Conservation (phyloP, 768 basidiomycete genomes). For the Lactarius indigo region DNA sequence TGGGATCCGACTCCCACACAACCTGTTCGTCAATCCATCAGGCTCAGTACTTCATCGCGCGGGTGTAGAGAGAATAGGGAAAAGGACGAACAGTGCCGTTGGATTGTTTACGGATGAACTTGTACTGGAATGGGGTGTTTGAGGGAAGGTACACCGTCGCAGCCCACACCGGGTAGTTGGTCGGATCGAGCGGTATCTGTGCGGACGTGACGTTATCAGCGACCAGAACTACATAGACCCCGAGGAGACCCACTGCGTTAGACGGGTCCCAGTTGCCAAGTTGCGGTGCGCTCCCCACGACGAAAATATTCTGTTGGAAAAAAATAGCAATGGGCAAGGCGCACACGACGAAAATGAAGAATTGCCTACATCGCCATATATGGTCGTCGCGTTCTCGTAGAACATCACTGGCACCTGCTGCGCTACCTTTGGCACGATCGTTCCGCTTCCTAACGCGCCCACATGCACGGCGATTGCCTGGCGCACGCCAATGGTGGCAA, state of each 20-base stretch:
- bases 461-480: conserved; percentile 30
- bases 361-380: conserved; percentile 48
- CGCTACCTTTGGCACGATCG: not conserved
- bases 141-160: conserved; percentile 49
- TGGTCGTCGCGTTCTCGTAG: conserved; percentile 52
- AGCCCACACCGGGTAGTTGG: conserved; percentile 53
- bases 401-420: conserved; percentile 32
- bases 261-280: conserved; percentile 50
- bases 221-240: too few relatives aligned
- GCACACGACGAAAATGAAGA: not conserved
- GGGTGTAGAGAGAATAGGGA: not conserved
- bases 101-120: conserved; percentile 55
- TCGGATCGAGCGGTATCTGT: conserved; percentile 51
- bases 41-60: conserved; percentile 29
- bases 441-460: conserved; percentile 14
- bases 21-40: conserved; percentile 28
- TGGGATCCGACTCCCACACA: conserved; percentile 61
- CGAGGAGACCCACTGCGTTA: conserved; percentile 42
- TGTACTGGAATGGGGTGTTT: conserved; percentile 51
- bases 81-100: conserved; percentile 43
- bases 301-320: conserved; percentile 56
- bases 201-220: not conserved
- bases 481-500: conserved; percentile 27
- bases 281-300: conserved; percentile 53
- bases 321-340: too few relatives aligned